Evolutionary conservation across 345 rosid species (phyloP).

Genomic region (Limnanthes douglasii): DNA sequence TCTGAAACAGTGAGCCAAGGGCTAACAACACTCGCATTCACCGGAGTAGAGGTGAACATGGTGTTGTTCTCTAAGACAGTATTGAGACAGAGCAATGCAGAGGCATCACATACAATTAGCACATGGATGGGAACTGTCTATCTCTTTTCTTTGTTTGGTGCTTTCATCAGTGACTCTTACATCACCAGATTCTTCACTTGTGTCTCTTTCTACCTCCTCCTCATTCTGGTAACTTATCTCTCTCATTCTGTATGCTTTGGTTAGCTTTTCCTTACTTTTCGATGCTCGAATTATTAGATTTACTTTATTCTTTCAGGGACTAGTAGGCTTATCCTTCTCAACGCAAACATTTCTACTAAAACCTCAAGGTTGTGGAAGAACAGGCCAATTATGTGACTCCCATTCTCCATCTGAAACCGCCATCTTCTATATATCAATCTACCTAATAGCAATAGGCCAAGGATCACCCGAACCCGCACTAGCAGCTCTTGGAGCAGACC

Average conservation of each 20-base stretch:
- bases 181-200: conserved; percentile 23
- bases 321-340: conserved; percentile 7
- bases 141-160: conserved; percentile 24
- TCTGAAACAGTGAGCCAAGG: conserved; percentile 13
- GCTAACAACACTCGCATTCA: conserved; percentile 11
- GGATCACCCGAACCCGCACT: conserved; percentile 18
- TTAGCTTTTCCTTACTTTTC: background rate
- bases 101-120: conserved; percentile 18
- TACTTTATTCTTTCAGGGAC: conserved; percentile 10
- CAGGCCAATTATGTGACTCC: conserved; percentile 11
- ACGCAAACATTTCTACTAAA: conserved; percentile 11
- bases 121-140: conserved; percentile 18
- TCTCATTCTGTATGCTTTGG: background rate
- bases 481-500: conserved; percentile 25
- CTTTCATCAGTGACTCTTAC: conserved; percentile 24
- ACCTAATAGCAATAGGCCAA: conserved; percentile 15
- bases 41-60: conserved; percentile 21
- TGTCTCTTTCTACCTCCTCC: conserved; percentile 17
- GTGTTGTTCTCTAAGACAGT: conserved; percentile 17
- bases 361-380: conserved; percentile 16
- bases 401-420: conserved; percentile 8
- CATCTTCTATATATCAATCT: conserved; percentile 14
- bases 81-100: conserved; percentile 17
- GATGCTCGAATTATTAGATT: background rate
- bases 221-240: conserved; percentile 10